Percentiles rank a stretch among this genome's conserved stretches.
Evolutionary conservation across 805 yeast species (phyloP).

Genomic region (Nakazawaea ambrosiae): DNA sequence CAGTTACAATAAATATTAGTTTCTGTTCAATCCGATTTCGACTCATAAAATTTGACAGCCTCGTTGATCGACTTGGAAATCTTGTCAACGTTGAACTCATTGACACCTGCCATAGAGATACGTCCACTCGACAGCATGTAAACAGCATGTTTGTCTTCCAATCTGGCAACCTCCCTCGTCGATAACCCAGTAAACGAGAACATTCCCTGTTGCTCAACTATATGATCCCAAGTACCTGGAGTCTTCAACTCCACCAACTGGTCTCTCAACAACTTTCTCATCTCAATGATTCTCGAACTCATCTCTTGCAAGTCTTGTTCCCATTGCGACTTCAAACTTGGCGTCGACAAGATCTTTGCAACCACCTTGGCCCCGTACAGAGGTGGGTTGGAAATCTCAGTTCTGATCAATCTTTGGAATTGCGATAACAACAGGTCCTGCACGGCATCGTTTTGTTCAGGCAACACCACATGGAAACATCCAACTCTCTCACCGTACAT

Average conservation of each 20-base stretch:
- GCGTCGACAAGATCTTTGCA: constrained; percentile 59
- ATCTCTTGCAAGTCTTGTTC: constrained; percentile 69
- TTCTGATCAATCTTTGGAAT: constrained; percentile 75
- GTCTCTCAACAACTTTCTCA: constrained; percentile 59
- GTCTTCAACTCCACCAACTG: constrained; percentile 46
- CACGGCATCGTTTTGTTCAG: constrained; percentile 37
- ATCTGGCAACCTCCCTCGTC: constrained; percentile 25
- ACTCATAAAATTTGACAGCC: constrained; percentile 16
- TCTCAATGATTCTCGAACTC: constrained; percentile 69
- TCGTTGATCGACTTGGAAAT: constrained; percentile 55
- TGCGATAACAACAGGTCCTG: constrained; percentile 48
- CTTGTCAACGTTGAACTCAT: constrained; percentile 70
- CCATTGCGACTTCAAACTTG: constrained; percentile 66
- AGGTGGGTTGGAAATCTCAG: constrained; percentile 91
- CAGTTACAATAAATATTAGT: no score
- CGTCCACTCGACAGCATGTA: constrained; percentile 90
- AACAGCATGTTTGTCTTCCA: constrained; percentile 61
- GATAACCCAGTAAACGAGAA: constrained; percentile 83
- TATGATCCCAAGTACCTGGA: constrained; percentile 76
- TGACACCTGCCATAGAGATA: constrained; percentile 85
- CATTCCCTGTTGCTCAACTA: constrained; percentile 91
- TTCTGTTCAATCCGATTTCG: not conserved
- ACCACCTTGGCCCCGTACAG: constrained; percentile 91
- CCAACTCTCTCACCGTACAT: constrained; percentile 95
- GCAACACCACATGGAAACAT: constrained; percentile 51